These are phyloP conservation scores for Vitellaria paradoxa DNA, from an alignment of 179 eudicot species.

Conservation along the genomic window DNA sequence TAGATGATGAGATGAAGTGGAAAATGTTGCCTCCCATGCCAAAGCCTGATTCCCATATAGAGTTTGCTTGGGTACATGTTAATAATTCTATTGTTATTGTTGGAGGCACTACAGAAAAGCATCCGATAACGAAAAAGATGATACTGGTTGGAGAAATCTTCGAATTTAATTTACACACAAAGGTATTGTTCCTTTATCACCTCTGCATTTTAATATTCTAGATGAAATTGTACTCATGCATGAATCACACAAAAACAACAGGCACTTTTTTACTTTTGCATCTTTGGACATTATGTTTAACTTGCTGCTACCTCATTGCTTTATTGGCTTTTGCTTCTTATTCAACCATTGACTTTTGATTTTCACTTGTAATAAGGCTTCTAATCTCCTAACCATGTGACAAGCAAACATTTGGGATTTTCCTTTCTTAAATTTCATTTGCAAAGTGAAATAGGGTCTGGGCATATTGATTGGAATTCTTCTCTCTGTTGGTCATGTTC, in stretches of 20 bases:
- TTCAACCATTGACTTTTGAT: neutral
- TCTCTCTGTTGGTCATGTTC: neutral
- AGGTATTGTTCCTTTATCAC: conserved; percentile 41
- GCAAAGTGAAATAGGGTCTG: neutral
- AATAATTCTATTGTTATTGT: conserved; percentile 73
- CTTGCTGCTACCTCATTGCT: conserved; percentile 1
- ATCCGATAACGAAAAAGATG: conserved; percentile 92
- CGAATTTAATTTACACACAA: conserved; percentile 66
- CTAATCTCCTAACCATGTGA: neutral
- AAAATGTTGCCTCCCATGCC: conserved; percentile 89
- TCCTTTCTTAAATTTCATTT: neutral
- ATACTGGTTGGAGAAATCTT: conserved; percentile 71
- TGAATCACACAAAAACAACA: neutral
- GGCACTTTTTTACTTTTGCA: neutral
- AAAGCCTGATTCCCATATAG: conserved; percentile 97
- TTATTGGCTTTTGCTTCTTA: neutral
- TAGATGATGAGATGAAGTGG: conserved; percentile 97
- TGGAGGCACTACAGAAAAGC: conserved; percentile 98
- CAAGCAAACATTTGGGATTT: neutral
- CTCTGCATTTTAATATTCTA: neutral
- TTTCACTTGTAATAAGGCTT: neutral
- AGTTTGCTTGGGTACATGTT: conserved; percentile 88
- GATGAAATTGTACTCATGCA: neutral
- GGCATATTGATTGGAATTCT: neutral
- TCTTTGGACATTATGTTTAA: neutral